These are phyloP conservation scores for Codiaeum variegatum DNA, from an alignment of 441 rosid genomes.

Conservation along the genomic window DNA sequence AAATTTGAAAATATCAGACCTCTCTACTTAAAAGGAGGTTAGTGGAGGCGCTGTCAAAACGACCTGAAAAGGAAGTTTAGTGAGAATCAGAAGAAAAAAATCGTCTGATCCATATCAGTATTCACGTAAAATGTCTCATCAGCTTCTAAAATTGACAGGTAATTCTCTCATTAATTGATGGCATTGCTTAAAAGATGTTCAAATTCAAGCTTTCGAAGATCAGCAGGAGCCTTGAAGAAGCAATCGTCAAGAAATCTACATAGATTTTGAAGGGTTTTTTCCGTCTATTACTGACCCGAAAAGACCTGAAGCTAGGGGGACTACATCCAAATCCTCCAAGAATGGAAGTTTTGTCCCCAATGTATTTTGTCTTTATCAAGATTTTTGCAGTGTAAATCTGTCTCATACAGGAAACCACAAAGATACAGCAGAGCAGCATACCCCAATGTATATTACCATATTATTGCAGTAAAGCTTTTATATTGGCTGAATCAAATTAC, in stretches of 20 bases:
- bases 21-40: conserved; percentile 49
- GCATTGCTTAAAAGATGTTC: conserved; percentile 26
- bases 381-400: neutral
- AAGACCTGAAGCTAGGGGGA: neutral
- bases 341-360: neutral
- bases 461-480: neutral
- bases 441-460: neutral
- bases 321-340: neutral
- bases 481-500: neutral
- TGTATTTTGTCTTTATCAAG: too few species aligned
- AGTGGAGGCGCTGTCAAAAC: conserved; percentile 41
- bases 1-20: conserved; percentile 35
- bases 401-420: neutral
- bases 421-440: neutral
- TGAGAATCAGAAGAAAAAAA: conserved; percentile 27
- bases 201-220: conserved; percentile 22
- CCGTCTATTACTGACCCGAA: neutral
- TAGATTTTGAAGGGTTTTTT: neutral
- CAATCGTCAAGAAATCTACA: neutral
- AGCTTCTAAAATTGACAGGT: conserved; percentile 52
- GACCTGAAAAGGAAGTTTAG: conserved; percentile 46
- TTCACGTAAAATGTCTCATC: conserved; percentile 38
- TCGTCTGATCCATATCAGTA: conserved; percentile 34
- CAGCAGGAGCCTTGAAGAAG: conserved; percentile 26
- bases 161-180: conserved; percentile 19